These are phyloP conservation scores for Russula foetens DNA, from an alignment of 768 basidiomycete genomes.

Conservation along the genomic window DNA sequence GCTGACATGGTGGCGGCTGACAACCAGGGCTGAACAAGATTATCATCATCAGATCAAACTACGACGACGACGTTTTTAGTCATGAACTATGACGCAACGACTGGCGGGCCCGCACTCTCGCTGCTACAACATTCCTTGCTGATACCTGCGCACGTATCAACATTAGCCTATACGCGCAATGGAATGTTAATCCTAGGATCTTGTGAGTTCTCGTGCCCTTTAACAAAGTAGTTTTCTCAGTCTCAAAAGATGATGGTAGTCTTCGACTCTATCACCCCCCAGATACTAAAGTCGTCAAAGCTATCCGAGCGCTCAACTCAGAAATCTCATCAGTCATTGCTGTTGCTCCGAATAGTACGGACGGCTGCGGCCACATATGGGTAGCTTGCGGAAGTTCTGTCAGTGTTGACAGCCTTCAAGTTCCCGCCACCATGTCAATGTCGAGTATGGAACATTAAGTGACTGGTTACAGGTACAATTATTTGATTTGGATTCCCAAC, in stretches of 20 bases:
- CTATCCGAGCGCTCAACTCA: slow-evolving; percentile 25
- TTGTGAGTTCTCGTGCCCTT: slow-evolving; percentile 31
- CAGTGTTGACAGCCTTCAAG: slow-evolving; percentile 15
- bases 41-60: no score
- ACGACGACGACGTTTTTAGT: not conserved
- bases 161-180: slow-evolving; percentile 42
- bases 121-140: slow-evolving; percentile 24
- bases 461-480: slow-evolving; percentile 26
- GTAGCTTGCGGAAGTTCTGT: slow-evolving; percentile 58
- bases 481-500: slow-evolving; percentile 38
- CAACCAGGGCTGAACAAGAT: no score
- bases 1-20: slow-evolving; percentile 5
- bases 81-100: not conserved
- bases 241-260: slow-evolving; percentile 36
- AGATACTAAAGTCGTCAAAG: slow-evolving; percentile 13
- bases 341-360: slow-evolving; percentile 25
- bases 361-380: slow-evolving; percentile 46
- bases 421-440: not conserved
- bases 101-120: not conserved
- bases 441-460: not conserved
- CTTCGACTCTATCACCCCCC: slow-evolving; percentile 17
- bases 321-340: slow-evolving; percentile 61
- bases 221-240: slow-evolving; percentile 26
- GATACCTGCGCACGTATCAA: slow-evolving; percentile 45
- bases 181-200: slow-evolving; percentile 53